Conservation (phyloP, 192 early-diverging fungal species). For the Backusella mclennaniae region DNA sequence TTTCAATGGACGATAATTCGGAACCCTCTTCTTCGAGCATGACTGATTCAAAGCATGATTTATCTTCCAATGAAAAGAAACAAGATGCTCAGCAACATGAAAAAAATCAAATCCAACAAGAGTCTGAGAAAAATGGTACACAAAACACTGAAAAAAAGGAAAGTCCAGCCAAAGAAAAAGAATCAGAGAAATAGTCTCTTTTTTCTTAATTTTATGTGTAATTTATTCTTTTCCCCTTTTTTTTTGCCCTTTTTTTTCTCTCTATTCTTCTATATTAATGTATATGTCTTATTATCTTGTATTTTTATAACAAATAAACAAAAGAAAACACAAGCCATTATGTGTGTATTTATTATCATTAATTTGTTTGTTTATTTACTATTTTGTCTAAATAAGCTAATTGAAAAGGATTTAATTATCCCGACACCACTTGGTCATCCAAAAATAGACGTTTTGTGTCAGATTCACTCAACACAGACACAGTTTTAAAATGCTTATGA, state of each 20-base stretch:
- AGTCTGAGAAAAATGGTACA: constrained; percentile 3
- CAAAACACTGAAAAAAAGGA: background rate
- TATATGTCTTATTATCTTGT: background rate
- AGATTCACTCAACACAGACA: background rate
- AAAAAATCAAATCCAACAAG: background rate
- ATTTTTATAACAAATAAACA: background rate
- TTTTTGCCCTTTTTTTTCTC: background rate
- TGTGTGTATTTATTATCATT: background rate
- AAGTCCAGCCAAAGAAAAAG: background rate
- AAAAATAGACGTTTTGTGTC: background rate
- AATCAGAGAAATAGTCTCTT: background rate
- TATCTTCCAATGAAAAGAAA: background rate
- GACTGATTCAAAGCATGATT: background rate
- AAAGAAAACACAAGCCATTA: background rate
- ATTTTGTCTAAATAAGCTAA: background rate
- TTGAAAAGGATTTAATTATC: background rate
- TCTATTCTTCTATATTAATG: background rate
- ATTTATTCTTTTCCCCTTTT: background rate
- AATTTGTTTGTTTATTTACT: background rate
- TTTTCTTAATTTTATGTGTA: background rate
- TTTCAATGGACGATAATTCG: background rate
- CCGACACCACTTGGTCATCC: background rate
- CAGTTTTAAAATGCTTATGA: background rate
- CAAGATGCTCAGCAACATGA: background rate
- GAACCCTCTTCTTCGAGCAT: background rate